These are phyloP conservation scores for Globisporangium emineosum DNA, from an alignment of 352 stramenopile species.

Conservation along the genomic window DNA sequence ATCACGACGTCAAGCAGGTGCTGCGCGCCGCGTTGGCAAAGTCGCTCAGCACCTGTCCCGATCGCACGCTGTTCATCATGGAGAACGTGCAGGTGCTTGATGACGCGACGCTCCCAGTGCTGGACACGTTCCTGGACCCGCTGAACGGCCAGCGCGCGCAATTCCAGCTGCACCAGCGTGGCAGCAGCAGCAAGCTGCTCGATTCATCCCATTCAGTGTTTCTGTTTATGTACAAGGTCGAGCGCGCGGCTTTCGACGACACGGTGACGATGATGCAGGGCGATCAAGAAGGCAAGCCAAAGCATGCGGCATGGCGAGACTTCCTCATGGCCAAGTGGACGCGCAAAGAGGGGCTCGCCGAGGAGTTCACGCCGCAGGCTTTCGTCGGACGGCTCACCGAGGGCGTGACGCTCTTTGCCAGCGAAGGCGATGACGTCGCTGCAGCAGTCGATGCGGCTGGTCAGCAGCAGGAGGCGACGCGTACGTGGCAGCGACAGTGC, in stretches of 20 bases:
- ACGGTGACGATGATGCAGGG: conserved; percentile 1
- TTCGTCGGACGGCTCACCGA: conserved; percentile 57
- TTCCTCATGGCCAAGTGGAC: conserved; percentile 56
- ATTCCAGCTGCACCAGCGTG: conserved; percentile 40
- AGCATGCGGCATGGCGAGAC: conserved; percentile 39
- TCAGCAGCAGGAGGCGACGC: background rate
- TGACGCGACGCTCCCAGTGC: conserved; percentile 41
- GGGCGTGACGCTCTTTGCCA: conserved; percentile 27
- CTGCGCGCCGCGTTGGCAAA: conserved; percentile 35
- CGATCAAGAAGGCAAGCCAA: conserved; percentile 1
- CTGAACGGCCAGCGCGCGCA: conserved; percentile 63
- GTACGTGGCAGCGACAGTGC: conserved; percentile 15
- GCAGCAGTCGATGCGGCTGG: background rate
- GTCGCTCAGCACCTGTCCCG: conserved; percentile 36
- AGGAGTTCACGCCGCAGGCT: conserved; percentile 68
- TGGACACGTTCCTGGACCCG: conserved; percentile 69
- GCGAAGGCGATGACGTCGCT: background rate
- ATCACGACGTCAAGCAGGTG: conserved; percentile 45
- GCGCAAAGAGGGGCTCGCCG: conserved; percentile 21
- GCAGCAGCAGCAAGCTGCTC: conserved; percentile 28
- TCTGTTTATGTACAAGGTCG: conserved; percentile 53
- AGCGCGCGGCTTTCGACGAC: conserved; percentile 2
- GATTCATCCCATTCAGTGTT: conserved; percentile 58
- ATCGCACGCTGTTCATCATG: conserved; percentile 53
- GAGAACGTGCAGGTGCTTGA: conserved; percentile 46